Evolutionary conservation across 306 rosid species (phyloP), one percentile per base, ranked within the genome.

Genomic region (Parietaria judaica): DNA sequence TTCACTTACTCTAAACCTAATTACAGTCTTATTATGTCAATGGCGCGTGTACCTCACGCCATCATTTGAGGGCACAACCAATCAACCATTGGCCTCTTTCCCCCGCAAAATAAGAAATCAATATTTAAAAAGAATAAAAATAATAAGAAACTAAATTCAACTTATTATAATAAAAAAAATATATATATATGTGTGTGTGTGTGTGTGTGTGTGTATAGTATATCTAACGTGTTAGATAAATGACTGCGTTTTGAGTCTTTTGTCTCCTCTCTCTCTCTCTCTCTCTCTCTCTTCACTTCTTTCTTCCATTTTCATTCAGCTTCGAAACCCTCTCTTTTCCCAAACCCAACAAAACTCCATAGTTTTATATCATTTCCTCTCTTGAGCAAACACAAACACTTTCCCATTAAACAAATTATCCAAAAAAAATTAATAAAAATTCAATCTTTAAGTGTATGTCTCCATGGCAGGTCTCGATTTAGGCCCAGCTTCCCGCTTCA

Each of bases 401-500:
- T 41, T 54, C 47, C 58, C 51, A 53, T 65, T 35, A 41, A 41
- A 41, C 45, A 41, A 41, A 41, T 41, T 41, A 41, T 8, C 45
- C 23, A n/a, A 56, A 6, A 56, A 65, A 68, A 66, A 72, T 43
- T 58, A 35, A 46, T 51, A 64, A 54, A 47, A 65, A 72, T 74
- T 58, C 72, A 70, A 64, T 45, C 56, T 69, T 67, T 51, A 66
- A n/a, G 37, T 61, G 5, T 71, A 36, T 66, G 2, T 52, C 55
- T 54, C 51, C 74, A 90, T 90, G 97, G 97, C 97, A 67, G 97
- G 94, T 81, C 66, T 84, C 76, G 95, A 84, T 86, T 86, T 90
- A 84, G 86, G 88, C 69, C 79, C 86, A 41, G 82, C 85, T 67
- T 75, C 89, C 63, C 86, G 74, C 72, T 90, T 78, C 67, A 72